Evolutionary conservation across 1,284 basidiomycete genomes (phyloP).

Genomic region (Chalciporus piperatoides): DNA sequence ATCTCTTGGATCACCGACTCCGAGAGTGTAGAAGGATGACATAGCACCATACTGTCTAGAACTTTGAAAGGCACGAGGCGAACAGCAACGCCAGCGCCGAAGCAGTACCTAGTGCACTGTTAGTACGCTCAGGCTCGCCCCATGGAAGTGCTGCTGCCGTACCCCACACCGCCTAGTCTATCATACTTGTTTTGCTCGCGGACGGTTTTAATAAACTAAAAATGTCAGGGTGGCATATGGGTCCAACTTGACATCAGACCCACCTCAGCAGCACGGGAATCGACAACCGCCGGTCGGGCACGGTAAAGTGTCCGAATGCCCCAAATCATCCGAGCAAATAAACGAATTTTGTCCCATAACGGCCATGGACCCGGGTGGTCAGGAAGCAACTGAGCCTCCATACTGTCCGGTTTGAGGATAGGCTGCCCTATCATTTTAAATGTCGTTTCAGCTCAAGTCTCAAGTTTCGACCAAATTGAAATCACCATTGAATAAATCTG

Average conservation of each 20-base stretch:
- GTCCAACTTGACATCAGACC: conserved; percentile 6
- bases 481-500: conserved; percentile 48
- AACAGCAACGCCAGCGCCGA: conserved; percentile 35
- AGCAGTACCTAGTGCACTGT: conserved; percentile 39
- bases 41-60: conserved; percentile 38
- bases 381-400: conserved; percentile 36
- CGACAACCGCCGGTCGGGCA: conserved; percentile 41
- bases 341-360: conserved; percentile 33
- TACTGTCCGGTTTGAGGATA: conserved; percentile 33
- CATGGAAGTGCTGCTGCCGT: conserved; percentile 8
- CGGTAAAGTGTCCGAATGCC: conserved; percentile 34
- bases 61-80: conserved; percentile 28
- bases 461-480: conserved; percentile 5
- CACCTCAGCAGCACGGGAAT: conserved; percentile 35
- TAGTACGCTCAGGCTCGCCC: background rate
- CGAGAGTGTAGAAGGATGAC: conserved; percentile 39
- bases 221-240: background rate
- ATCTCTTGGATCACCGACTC: conserved; percentile 18
- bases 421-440: conserved; percentile 37
- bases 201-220: conserved; percentile 33
- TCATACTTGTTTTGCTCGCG: conserved; percentile 34
- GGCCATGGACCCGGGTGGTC: conserved; percentile 40
- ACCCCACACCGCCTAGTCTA: conserved; percentile 43
- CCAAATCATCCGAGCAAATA: conserved; percentile 30
- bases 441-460: background rate